Evolutionary conservation across 2,329 filamentous ascomycete species (phyloP).

Genomic region (Trematosphaeria pertusa): DNA sequence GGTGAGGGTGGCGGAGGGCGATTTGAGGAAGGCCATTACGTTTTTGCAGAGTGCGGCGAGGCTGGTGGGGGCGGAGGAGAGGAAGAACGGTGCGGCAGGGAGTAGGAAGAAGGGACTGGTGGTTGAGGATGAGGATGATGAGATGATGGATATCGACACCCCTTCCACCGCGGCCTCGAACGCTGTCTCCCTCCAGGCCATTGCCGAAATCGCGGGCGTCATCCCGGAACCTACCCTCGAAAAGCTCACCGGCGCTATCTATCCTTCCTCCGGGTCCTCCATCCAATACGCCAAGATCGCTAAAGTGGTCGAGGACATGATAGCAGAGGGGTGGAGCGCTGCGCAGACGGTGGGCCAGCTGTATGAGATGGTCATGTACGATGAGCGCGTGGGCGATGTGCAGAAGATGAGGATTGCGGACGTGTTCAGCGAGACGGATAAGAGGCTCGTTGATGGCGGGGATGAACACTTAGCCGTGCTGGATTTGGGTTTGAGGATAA

Average conservation of each 20-base stretch:
- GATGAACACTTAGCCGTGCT: conserved; percentile 94
- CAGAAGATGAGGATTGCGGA: conserved; percentile 92
- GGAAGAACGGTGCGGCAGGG: conserved; percentile 33
- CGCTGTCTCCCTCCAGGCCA: conserved; percentile 75
- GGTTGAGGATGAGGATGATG: conserved; percentile 56
- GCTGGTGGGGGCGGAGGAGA: conserved; percentile 73
- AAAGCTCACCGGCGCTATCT: conserved; percentile 74
- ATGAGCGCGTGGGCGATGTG: conserved; percentile 81
- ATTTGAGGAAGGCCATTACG: conserved; percentile 94
- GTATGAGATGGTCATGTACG: conserved; percentile 81
- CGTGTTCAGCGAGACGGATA: conserved; percentile 92
- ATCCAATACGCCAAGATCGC: conserved; percentile 74
- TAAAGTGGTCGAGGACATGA: conserved; percentile 83
- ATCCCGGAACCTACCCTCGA: conserved; percentile 80
- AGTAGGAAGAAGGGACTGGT: conserved; percentile 53
- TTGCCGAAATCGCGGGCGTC: conserved; percentile 96
- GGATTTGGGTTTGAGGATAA: conserved; percentile 83
- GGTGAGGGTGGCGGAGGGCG: conserved; percentile 88
- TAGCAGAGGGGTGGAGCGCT: conserved; percentile 97
- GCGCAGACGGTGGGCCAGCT: conserved; percentile 85
- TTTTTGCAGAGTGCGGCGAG: conserved; percentile 94
- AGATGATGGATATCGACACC: conserved; percentile 59
- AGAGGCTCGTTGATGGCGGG: conserved; percentile 89
- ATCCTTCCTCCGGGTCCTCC: conserved; percentile 61
- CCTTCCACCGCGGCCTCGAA: conserved; percentile 13